phyloP scores from a whole-genome alignment of 805 yeast genomes.

The Ogataea paraovalis region DNA sequence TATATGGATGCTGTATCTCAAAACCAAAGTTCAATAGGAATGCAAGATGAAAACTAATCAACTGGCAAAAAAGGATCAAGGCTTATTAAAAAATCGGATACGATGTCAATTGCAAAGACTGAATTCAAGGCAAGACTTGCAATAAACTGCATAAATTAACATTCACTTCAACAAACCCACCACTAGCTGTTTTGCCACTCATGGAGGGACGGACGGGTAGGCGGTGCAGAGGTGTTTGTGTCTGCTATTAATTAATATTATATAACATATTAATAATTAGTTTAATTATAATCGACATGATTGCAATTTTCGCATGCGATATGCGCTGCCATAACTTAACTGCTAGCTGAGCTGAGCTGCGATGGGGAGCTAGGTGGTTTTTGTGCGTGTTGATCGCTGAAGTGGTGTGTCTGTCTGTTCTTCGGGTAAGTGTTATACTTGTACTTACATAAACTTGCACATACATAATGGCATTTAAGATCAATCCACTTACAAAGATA shows the following conservation, averaged over 20 bases:
- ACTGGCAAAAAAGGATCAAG: no score
- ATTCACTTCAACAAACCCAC: no score
- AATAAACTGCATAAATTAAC: no score
- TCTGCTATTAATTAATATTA: no score
- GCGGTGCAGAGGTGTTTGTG: background rate
- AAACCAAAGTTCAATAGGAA: background rate
- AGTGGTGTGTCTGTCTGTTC: background rate
- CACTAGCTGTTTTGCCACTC: background rate
- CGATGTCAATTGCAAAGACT: no score
- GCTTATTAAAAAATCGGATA: no score
- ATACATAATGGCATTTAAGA: constrained; percentile 18
- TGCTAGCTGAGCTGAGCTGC: no score
- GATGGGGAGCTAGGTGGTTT: no score
- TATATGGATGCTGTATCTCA: no score
- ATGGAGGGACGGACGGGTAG: background rate
- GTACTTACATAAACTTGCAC: background rate
- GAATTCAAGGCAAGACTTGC: no score
- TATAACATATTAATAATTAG: no score
- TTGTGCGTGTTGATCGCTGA: no score
- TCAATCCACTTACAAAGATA: constrained; percentile 70
- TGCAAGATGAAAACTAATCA: background rate
- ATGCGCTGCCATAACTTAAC: background rate
- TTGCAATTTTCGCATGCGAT: background rate
- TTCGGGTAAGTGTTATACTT: background rate
- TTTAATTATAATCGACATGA: background rate